These are phyloP conservation scores for Samsoniella hepiali DNA, from an alignment of 2,329 filamentous ascomycete species.

Conservation along the genomic window DNA sequence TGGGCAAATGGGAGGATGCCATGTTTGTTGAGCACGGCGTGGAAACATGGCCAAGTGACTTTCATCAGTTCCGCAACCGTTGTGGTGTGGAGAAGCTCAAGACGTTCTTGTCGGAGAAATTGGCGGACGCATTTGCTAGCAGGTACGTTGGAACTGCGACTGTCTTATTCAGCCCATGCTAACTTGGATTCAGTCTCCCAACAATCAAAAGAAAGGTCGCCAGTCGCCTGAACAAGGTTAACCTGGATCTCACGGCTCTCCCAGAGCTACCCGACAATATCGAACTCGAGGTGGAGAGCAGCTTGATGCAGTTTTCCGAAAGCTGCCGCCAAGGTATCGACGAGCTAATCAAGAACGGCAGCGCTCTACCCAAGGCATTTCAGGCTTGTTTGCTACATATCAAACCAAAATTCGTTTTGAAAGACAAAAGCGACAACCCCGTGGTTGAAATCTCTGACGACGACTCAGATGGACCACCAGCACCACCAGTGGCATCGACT, in stretches of 20 bases:
- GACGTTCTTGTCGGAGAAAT: slow-evolving; percentile 49
- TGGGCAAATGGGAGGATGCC: slow-evolving; percentile 48
- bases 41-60: slow-evolving; percentile 47
- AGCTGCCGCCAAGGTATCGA: slow-evolving; percentile 51
- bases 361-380: slow-evolving; percentile 50
- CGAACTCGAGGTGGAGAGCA: slow-evolving; percentile 59
- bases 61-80: slow-evolving; percentile 44
- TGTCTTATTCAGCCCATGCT: not conserved
- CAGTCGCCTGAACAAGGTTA: slow-evolving; percentile 48
- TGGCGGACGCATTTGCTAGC: slow-evolving; percentile 52
- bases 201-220: slow-evolving; percentile 53
- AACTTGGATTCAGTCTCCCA: slow-evolving; percentile 41
- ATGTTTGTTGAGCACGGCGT: slow-evolving; percentile 44
- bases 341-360: slow-evolving; percentile 44
- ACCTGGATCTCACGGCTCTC: slow-evolving; percentile 52
- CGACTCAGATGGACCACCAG: slow-evolving; percentile 33
- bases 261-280: slow-evolving; percentile 69
- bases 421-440: slow-evolving; percentile 34
- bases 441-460: slow-evolving; percentile 40
- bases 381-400: slow-evolving; percentile 42
- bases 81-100: slow-evolving; percentile 55
- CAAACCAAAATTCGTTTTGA: slow-evolving; percentile 46
- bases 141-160: slow-evolving; percentile 34
- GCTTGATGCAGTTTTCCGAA: slow-evolving; percentile 55
- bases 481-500: slow-evolving; percentile 23